phyloP scores from a whole-genome alignment of 495 filamentous ascomycete genomes.

The Aspergillus ostianus region DNA sequence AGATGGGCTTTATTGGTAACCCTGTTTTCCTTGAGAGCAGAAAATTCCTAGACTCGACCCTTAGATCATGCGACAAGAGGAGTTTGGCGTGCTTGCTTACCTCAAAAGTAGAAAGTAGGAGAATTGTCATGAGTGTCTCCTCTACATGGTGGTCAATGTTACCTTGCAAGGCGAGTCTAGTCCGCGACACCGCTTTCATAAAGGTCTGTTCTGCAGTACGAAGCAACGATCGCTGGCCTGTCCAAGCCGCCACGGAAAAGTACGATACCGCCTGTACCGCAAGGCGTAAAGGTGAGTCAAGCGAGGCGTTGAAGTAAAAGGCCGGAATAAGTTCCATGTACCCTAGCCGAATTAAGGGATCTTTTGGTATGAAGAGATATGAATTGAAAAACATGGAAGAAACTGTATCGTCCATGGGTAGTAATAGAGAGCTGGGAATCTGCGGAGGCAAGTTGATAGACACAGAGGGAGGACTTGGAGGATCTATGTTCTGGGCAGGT shows the following conservation, averaged over 20 bases:
- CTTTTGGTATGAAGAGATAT: slow-evolving; percentile 30
- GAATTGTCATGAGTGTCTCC: slow-evolving; percentile 57
- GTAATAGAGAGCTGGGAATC: slow-evolving; percentile 20
- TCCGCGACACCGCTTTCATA: slow-evolving; percentile 50
- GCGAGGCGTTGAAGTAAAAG: slow-evolving; percentile 45
- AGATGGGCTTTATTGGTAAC: slow-evolving; percentile 29
- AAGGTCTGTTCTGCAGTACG: slow-evolving; percentile 35
- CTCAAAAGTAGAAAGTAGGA: slow-evolving; percentile 66
- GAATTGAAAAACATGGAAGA: slow-evolving; percentile 38
- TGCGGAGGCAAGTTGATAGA: background rate
- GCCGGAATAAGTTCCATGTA: slow-evolving; percentile 55
- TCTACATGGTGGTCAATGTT: slow-evolving; percentile 49
- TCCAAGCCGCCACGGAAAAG: slow-evolving; percentile 44
- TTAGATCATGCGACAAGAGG: background rate
- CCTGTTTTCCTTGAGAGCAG: slow-evolving; percentile 26
- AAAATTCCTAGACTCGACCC: slow-evolving; percentile 28
- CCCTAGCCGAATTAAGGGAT: slow-evolving; percentile 29
- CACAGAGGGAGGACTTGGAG: background rate
- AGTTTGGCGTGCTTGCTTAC: slow-evolving; percentile 30
- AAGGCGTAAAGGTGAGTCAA: slow-evolving; percentile 49
- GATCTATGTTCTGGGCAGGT: background rate
- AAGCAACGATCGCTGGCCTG: slow-evolving; percentile 41
- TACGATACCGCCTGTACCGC: slow-evolving; percentile 63
- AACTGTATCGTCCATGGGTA: slow-evolving; percentile 33
- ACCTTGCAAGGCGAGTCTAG: slow-evolving; percentile 51